Evolutionary conservation across 331 rosid genomes (phyloP), one percentile per base, ranked within the genome.

Genomic region (Prunus yedoensis): DNA sequence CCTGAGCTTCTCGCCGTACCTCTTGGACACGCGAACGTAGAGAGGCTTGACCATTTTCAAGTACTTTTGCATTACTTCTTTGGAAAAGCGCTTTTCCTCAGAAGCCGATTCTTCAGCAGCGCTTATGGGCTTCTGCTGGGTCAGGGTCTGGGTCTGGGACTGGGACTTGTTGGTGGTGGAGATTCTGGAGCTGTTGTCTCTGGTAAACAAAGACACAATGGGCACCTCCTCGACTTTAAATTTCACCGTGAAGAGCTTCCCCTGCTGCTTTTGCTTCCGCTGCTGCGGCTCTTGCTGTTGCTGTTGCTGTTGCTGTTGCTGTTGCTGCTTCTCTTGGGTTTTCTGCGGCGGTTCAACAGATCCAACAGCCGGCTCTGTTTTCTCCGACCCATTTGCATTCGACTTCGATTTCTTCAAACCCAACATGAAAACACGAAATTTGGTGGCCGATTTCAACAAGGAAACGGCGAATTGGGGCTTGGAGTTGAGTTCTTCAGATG

Each of bases 31-130:
- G 32, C 91, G 86, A 30, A 95, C 67, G 78, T 92, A 92, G 0
- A 92, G 87, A 74, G 99, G 99, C 85, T 95, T 95, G n/a, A 95
- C 98, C 86, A 84, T 91, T 71, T 87, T 95, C 21, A 92, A 78
- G 43, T 95, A 95, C 85, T 87, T 92, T 0, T 92, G 96, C 89
- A 95, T 74, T 1, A 85, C 90, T 59, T 95, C 99, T 75, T 94
- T 94, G 0, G 99, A 77, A 75, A 91, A 91, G 43, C 91, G 91
- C 73, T 87, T 94, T 71, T 94, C 98, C 43, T 91, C 93, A 0
- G 90, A 66, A 2, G 76, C 60, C 1, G 75, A 56, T 11, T 88
- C 95, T 25, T 88, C 91, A 2, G 82, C 28, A 74, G 43, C 12
- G 84, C 32, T 83, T 46, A 21, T 49, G 59, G 32, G 50, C 73